Conservation (phyloP, 306 rosid species). For the Cucumis melo region DNA sequence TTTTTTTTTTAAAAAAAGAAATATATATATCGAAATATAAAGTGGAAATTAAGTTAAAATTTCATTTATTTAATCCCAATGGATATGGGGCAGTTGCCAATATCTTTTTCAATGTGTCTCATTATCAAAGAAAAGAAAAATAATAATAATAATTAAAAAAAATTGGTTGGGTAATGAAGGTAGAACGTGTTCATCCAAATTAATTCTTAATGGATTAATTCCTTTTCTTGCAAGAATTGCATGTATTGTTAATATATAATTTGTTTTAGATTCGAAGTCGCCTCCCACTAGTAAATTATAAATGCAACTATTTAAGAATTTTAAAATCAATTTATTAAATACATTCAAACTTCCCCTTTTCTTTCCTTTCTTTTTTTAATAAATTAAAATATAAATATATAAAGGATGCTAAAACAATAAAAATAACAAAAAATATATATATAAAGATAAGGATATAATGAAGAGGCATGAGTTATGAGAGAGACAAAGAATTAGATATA, state of each 20-base stretch:
- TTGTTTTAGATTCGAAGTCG: slow-evolving; percentile 2
- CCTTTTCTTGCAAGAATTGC: slow-evolving; percentile 32
- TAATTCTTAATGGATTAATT: neutral
- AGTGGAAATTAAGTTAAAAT: neutral
- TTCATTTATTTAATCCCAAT: neutral
- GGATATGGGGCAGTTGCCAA: neutral
- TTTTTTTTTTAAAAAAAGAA: no score
- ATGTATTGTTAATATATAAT: neutral
- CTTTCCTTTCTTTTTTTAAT: neutral
- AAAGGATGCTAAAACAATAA: neutral
- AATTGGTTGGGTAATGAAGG: slow-evolving; percentile 9
- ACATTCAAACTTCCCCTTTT: neutral
- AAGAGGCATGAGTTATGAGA: neutral
- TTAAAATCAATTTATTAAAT: neutral
- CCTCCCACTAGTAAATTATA: neutral
- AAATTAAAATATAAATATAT: neutral
- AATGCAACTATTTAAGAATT: neutral
- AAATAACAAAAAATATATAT: no score
- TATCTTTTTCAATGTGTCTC: neutral
- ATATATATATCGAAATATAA: neutral
- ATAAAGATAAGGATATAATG: no score
- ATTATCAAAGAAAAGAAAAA: neutral
- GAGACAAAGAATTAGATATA: neutral
- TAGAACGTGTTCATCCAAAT: slow-evolving; percentile 18
- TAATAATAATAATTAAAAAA: neutral